Base-by-base conservation (phyloP, 2,329 filamentous ascomycete genomes). In the Diaporthe vexans region DNA sequence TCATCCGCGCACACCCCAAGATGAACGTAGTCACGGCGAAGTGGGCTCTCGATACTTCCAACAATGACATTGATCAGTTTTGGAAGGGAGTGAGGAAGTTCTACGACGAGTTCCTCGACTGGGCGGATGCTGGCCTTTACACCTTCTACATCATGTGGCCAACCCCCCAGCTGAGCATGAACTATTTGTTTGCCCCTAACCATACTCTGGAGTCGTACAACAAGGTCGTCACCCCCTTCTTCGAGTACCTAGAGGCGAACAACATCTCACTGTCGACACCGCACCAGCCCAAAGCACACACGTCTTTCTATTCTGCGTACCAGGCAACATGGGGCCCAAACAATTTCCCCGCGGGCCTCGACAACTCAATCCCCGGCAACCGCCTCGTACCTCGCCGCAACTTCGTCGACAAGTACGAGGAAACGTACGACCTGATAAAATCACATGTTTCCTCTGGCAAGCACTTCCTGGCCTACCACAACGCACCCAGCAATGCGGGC, bases 51-150 rank as follows among this genome's bases (percentile, higher is more conserved):
- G 52, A 70, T 26, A 56, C 51, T n/a, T 59, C 68, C 11, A 56
- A 56, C 52, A 37, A 56, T 29, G 26, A 48, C 68, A 35, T 71
- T 2, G 35, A 58, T 15, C 24, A 59, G 21, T 48, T 29, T 11
- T 56, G 57, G 54, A 59, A 26, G n/a, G 57, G 54, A 2, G 54
- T 46, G 89, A 72, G 83, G 88, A 77, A 79, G 89, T 73, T 83
- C 85, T 73, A 81, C 86, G 65, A 78, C 86, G 54, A 58, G 37
- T 33, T 43, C 19, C 54, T 43, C 17, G 21, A 59, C 24, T 46
- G 54, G 37, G 11, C 19, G 19, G 69, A 71, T 8, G 46, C 59
- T 35, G 59, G 59, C 2, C 19, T 65, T 8, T 48, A 65, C 59
- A n/a, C 59, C 2, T 65, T 65, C 19, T 65, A 48, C 43, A 33